Percentiles rank a stretch among this genome's conserved stretches.
phyloP scores from a whole-genome alignment of 2,329 filamentous ascomycete species.

The Apiospora kogelbergensis region DNA sequence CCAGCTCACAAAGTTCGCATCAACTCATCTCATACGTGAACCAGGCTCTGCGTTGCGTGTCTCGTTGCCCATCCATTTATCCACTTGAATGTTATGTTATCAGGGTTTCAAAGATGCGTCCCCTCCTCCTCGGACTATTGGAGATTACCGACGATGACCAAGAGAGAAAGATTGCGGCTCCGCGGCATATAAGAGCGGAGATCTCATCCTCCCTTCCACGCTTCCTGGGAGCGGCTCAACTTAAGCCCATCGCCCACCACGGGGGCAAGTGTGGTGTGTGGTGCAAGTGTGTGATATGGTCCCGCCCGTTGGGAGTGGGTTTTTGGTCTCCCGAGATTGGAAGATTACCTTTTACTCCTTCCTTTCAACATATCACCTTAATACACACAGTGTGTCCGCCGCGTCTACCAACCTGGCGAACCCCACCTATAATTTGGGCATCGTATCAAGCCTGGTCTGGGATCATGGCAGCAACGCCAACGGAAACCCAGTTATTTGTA shows the following conservation, averaged over 20 bases:
- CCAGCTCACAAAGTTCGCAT: not conserved
- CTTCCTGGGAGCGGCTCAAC: not conserved
- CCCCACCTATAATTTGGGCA: not conserved
- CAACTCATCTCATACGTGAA: not conserved
- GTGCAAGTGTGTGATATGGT: not conserved
- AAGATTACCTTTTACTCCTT: not conserved
- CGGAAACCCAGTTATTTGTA: not conserved
- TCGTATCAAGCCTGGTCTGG: not conserved
- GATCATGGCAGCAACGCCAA: not conserved
- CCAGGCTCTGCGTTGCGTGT: not conserved
- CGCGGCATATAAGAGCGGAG: not conserved
- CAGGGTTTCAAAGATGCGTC: not conserved
- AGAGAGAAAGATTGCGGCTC: not conserved
- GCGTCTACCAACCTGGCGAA: not conserved
- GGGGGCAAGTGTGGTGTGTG: not conserved
- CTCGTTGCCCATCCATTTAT: not conserved
- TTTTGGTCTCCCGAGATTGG: not conserved
- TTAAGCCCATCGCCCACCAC: not conserved
- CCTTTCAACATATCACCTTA: not conserved
- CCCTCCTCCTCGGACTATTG: not conserved
- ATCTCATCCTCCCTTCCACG: not conserved
- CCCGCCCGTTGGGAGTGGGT: not conserved
- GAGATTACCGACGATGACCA: not conserved
- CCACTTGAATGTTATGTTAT: not conserved
- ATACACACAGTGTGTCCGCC: not conserved